Evolutionary conservation across 306 rosid species (phyloP).

Genomic region (Fragaria iinumae): DNA sequence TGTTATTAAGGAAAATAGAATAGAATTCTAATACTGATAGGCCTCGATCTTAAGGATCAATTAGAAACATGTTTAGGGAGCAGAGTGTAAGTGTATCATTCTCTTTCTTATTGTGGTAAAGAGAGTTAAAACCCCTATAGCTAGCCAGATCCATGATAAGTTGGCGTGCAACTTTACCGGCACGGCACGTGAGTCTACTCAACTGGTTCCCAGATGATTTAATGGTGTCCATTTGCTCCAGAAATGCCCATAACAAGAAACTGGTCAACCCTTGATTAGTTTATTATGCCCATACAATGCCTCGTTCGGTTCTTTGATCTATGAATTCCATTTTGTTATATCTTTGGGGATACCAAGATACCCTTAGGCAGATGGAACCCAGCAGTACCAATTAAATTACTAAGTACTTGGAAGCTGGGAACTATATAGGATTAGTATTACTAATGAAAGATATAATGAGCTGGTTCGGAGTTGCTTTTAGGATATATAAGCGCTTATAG

Average conservation of each 20-base stretch:
- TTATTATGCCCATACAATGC: constrained; percentile 9
- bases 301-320: constrained; percentile 7
- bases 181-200: constrained; percentile 27
- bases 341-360: background rate
- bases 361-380: background rate
- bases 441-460: background rate
- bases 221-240: constrained; percentile 1
- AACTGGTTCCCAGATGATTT: constrained; percentile 7
- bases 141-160: constrained; percentile 14
- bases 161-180: constrained; percentile 23
- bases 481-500: background rate
- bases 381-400: background rate
- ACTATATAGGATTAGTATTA: background rate
- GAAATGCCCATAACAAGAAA: background rate
- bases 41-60: background rate
- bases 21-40: background rate
- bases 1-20: background rate
- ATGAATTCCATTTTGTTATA: constrained; percentile 7
- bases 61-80: background rate
- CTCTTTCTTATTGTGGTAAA: background rate
- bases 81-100: background rate
- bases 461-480: background rate
- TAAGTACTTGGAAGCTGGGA: background rate
- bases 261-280: constrained; percentile 3
- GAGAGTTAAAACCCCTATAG: background rate